A percentile compares a stretch with the other conserved stretches of the same genome.
These are phyloP conservation scores for Saururus chinensis DNA, from an alignment of 164 flowering plant genomes.

Conservation along the genomic window DNA sequence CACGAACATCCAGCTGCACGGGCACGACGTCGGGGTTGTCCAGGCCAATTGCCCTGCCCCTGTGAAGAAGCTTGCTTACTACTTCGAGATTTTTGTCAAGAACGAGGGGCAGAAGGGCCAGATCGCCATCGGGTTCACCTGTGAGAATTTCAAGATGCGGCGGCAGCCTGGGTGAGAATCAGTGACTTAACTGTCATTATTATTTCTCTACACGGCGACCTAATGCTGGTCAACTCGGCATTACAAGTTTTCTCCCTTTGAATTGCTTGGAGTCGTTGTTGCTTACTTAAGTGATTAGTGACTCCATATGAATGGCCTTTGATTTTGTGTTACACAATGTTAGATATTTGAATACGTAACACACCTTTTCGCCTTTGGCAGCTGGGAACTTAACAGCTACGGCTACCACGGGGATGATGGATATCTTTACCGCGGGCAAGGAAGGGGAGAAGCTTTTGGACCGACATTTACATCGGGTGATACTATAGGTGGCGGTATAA, in stretches of 20 bases:
- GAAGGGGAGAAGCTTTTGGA: constrained; percentile 81
- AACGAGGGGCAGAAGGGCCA: constrained; percentile 80
- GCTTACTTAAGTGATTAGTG: no score
- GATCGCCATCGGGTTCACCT: constrained; percentile 77
- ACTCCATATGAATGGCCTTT: no score
- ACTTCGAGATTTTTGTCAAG: constrained; percentile 84
- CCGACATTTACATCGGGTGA: constrained; percentile 83
- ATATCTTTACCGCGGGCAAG: constrained; percentile 77
- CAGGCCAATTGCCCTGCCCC: constrained; percentile 90
- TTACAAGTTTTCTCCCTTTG: no score
- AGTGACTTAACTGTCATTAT: not conserved
- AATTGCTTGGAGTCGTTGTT: no score
- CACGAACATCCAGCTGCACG: constrained; percentile 54
- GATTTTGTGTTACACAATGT: no score
- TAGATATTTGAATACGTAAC: no score
- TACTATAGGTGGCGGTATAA: constrained; percentile 92
- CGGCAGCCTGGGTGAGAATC: constrained; percentile 78
- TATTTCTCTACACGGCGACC: no score
- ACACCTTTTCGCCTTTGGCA: constrained; percentile 11
- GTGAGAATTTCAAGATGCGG: constrained; percentile 60
- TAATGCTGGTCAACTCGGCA: no score
- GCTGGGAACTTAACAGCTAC: constrained; percentile 93
- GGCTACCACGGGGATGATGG: constrained; percentile 99
- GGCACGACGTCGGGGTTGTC: constrained; percentile 87
- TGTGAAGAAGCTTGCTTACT: constrained; percentile 45